These are phyloP conservation scores for Alnus glutinosa DNA, from an alignment of 306 rosid species.

Conservation along the genomic window DNA sequence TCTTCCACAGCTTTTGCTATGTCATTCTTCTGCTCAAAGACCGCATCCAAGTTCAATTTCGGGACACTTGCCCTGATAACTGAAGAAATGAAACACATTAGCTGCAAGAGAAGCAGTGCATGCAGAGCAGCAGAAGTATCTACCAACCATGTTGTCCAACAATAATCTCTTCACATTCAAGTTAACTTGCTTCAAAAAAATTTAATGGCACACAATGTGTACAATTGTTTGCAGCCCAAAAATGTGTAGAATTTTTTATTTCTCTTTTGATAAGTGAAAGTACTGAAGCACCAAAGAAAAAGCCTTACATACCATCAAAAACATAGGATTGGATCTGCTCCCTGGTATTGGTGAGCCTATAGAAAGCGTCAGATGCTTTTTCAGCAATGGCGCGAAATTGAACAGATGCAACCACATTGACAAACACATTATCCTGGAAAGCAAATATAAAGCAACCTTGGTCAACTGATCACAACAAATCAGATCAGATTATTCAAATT, in stretches of 20 bases:
- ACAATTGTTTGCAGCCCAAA: background rate
- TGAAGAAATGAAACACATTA: slow-evolving; percentile 32
- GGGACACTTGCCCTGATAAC: slow-evolving; percentile 73
- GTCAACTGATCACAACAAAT: slow-evolving; percentile 16
- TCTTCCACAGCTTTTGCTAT: slow-evolving; percentile 65
- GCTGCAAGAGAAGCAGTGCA: slow-evolving; percentile 4
- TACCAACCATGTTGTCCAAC: slow-evolving; percentile 17
- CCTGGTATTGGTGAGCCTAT: slow-evolving; percentile 64
- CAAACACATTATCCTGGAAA: slow-evolving; percentile 70
- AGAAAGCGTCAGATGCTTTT: slow-evolving; percentile 70
- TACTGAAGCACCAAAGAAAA: slow-evolving; percentile 3
- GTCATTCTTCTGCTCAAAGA: slow-evolving; percentile 69
- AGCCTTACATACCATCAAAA: slow-evolving; percentile 54
- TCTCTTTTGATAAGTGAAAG: background rate
- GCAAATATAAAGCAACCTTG: slow-evolving; percentile 21
- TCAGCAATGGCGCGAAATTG: slow-evolving; percentile 63
- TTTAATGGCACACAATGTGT: background rate
- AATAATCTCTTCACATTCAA: background rate
- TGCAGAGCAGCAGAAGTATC: background rate
- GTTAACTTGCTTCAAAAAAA: background rate
- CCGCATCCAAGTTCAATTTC: slow-evolving; percentile 64
- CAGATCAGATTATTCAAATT: slow-evolving; percentile 12
- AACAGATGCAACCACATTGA: slow-evolving; percentile 64
- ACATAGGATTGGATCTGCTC: slow-evolving; percentile 72
- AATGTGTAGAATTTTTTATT: background rate